phyloP scores from a whole-genome alignment of 2,329 filamentous ascomycete genomes.

The Spiromastix sp. region DNA sequence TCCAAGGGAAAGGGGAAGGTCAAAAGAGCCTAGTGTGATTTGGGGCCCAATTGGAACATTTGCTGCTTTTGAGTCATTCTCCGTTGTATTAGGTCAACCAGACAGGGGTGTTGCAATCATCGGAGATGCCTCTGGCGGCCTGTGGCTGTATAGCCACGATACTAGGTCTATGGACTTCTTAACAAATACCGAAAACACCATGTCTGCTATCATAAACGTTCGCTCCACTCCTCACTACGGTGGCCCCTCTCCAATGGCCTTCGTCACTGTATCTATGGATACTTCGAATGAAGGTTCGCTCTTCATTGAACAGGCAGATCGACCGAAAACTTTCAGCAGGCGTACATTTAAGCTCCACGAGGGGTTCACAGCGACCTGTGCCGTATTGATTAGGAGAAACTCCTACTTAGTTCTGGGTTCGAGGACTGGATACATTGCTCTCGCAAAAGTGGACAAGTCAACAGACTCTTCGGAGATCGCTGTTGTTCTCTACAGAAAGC shows the following conservation, averaged over 20 bases:
- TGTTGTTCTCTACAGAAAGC: conserved; percentile 21
- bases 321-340: conserved; percentile 35
- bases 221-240: neutral
- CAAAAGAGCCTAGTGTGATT: too few species aligned
- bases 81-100: conserved; percentile 21
- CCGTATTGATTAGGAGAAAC: conserved; percentile 23
- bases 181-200: conserved; percentile 17
- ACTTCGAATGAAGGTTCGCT: conserved; percentile 5
- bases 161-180: conserved; percentile 19
- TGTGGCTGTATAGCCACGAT: conserved; percentile 26
- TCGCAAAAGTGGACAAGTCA: conserved; percentile 28
- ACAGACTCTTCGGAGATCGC: neutral
- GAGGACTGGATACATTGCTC: conserved; percentile 42
- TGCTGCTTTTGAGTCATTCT: too few species aligned
- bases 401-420: conserved; percentile 44
- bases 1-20: neutral
- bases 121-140: conserved; percentile 21
- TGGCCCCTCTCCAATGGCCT: neutral
- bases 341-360: conserved; percentile 44
- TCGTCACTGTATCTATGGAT: conserved; percentile 6
- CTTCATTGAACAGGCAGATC: conserved; percentile 2
- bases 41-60: too few species aligned
- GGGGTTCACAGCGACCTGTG: conserved; percentile 44
- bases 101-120: conserved; percentile 24
- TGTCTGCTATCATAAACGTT: conserved; percentile 21